Percentiles rank a stretch among this genome's conserved stretches.
Conservation (phyloP, 2,329 filamentous ascomycete genomes). For the Cryphonectria carpinicola region DNA sequence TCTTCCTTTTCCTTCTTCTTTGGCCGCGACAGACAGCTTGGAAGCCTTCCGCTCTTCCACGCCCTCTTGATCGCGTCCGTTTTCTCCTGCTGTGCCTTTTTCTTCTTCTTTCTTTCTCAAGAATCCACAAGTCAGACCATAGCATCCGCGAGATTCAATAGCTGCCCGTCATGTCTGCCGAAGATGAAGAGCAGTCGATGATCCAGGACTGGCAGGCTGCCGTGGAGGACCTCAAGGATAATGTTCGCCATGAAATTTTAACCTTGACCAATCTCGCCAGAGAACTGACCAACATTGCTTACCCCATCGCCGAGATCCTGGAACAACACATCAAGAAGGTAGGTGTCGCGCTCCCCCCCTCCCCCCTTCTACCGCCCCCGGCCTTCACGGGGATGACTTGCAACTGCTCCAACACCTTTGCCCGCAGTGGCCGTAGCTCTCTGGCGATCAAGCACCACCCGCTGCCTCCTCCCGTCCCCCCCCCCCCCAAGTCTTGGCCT, state of each 20-base stretch:
- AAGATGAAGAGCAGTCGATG: slow-evolving; percentile 74
- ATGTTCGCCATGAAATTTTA: slow-evolving; percentile 94
- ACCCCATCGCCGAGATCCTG: slow-evolving; percentile 87
- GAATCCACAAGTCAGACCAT: slow-evolving; percentile 15
- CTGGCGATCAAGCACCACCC: neutral
- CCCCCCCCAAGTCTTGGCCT: neutral
- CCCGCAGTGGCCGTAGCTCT: slow-evolving; percentile 1
- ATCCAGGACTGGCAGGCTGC: slow-evolving; percentile 94
- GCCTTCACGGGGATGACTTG: neutral
- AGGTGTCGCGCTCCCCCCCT: slow-evolving; percentile 49
- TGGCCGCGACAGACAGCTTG: slow-evolving; percentile 10
- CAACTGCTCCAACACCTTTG: slow-evolving; percentile 10
- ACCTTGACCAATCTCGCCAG: slow-evolving; percentile 97
- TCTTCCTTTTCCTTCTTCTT: neutral
- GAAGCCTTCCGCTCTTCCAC: slow-evolving; percentile 9
- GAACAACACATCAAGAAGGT: slow-evolving; percentile 95
- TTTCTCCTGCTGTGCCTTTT: slow-evolving; percentile 17
- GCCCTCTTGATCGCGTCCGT: slow-evolving; percentile 5
- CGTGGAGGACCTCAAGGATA: slow-evolving; percentile 86
- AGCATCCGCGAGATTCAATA: slow-evolving; percentile 11
- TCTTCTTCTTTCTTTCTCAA: neutral
- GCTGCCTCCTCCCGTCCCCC: too few relatives aligned
- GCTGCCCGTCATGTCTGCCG: slow-evolving; percentile 50
- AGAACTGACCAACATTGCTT: slow-evolving; percentile 94
- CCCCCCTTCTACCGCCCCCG: neutral